Conservation (phyloP, 2,329 filamentous ascomycete species). For the Coniochaeta sp. region DNA sequence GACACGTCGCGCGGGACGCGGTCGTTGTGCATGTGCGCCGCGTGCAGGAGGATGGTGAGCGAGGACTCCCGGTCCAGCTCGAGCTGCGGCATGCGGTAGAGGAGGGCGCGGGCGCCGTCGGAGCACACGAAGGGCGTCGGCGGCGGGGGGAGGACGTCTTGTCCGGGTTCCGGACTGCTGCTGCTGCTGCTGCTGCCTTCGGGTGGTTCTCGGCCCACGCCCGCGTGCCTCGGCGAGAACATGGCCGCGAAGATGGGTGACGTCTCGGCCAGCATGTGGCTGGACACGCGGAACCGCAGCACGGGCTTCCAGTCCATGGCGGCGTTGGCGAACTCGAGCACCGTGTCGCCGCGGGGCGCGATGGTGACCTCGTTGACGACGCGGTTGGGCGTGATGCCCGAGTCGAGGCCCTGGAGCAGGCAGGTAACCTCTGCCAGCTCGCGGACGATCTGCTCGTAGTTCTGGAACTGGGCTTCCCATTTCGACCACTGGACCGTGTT, state of each 20-base stretch:
- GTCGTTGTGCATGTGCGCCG: constrained; percentile 42
- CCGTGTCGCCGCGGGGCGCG: constrained; percentile 36
- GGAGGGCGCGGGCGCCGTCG: constrained; percentile 34
- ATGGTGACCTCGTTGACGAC: constrained; percentile 34
- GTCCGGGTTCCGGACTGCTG: too few relatives aligned
- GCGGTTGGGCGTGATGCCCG: constrained; percentile 30
- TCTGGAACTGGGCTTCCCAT: constrained; percentile 39
- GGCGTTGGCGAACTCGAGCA: constrained; percentile 44
- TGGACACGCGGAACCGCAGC: constrained; percentile 43
- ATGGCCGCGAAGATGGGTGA: constrained; percentile 45
- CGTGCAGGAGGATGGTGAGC: constrained; percentile 40
- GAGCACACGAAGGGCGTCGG: constrained; percentile 29
- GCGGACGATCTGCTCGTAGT: constrained; percentile 35
- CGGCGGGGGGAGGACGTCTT: constrained; percentile 27
- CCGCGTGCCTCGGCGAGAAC: constrained; percentile 27
- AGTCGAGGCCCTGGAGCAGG: constrained; percentile 32
- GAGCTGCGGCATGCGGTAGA: constrained; percentile 46
- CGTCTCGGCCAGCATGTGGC: constrained; percentile 39
- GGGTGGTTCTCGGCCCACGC: not conserved
- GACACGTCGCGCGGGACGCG: constrained; percentile 36
- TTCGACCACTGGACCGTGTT: constrained; percentile 20
- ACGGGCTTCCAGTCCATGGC: constrained; percentile 27
- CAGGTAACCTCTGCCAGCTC: constrained; percentile 31
- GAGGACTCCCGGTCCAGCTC: constrained; percentile 34
- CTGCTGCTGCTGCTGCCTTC: not conserved